Conservation (phyloP, 805 yeast genomes). For the Candida vartiovaarae region DNA sequence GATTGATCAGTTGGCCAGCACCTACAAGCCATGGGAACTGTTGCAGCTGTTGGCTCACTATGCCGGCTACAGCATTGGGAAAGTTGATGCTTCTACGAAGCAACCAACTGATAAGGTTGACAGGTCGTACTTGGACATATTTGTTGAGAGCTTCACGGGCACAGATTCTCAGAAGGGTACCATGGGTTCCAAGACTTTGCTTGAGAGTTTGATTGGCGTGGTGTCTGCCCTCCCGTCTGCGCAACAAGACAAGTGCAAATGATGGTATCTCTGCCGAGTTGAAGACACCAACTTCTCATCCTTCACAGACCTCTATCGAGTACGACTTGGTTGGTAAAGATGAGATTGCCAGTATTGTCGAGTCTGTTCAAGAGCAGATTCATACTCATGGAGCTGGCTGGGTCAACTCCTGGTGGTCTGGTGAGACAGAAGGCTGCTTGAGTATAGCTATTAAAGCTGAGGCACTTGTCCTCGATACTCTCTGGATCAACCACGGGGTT, state of each 20-base stretch:
- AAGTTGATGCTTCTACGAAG: background rate
- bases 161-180: background rate
- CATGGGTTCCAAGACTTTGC: background rate
- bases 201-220: constrained; percentile 5
- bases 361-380: background rate
- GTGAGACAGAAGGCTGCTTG: constrained; percentile 9
- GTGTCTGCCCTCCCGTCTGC: background rate
- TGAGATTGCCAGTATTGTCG: constrained; percentile 16
- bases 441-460: background rate
- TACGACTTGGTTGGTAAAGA: constrained; percentile 39
- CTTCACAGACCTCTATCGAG: constrained; percentile 19
- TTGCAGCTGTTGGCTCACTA: background rate
- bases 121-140: constrained; percentile 4
- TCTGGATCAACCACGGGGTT: no score
- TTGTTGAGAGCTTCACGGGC: constrained; percentile 6
- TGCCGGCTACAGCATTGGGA: constrained; percentile 1
- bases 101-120: background rate
- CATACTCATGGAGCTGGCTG: constrained; percentile 4
- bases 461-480: no score
- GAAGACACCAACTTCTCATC: background rate
- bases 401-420: constrained; percentile 11
- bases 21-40: constrained; percentile 5
- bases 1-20: constrained; percentile 23
- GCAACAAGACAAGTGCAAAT: no score
- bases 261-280: background rate